These are phyloP conservation scores for Septoria petroselini DNA, from an alignment of 2,329 filamentous ascomycete species.

Conservation along the genomic window DNA sequence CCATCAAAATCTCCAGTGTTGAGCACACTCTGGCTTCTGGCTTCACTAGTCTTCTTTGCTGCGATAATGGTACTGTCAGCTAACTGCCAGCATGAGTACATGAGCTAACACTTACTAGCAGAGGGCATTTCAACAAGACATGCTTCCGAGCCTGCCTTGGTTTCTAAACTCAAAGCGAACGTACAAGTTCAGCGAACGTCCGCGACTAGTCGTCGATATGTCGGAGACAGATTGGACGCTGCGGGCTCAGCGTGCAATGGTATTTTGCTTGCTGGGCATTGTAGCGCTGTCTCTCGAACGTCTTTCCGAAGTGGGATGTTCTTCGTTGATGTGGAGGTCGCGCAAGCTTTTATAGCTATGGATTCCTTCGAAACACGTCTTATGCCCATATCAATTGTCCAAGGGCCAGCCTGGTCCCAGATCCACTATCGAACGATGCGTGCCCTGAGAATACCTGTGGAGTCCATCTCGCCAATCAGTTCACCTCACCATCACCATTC, in stretches of 20 bases:
- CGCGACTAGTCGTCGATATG: conserved; percentile 3
- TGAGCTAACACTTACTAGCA: conserved; percentile 3
- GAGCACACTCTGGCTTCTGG: background rate
- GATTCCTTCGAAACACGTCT: too few species aligned
- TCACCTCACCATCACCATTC: too few species aligned
- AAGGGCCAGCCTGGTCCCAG: too few species aligned
- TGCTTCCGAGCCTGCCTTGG: background rate
- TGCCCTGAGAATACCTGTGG: too few species aligned
- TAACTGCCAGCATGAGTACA: background rate
- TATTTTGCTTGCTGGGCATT: background rate
- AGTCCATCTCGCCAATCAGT: too few species aligned
- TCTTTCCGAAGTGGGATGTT: conserved; percentile 1
- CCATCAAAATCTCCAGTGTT: background rate
- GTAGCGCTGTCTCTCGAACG: background rate
- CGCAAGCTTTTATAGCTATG: too few species aligned
- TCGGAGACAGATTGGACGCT: background rate
- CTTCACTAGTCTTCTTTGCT: background rate
- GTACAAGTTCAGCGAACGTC: conserved; percentile 4
- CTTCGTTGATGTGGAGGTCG: background rate
- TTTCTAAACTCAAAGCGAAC: conserved; percentile 1
- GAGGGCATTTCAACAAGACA: background rate
- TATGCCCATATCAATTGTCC: too few species aligned
- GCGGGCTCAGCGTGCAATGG: background rate
- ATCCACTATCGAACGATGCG: background rate
- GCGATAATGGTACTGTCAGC: conserved; percentile 3